phyloP scores from a whole-genome alignment of 78 protist species.

The Dictyostelium intermedium region DNA sequence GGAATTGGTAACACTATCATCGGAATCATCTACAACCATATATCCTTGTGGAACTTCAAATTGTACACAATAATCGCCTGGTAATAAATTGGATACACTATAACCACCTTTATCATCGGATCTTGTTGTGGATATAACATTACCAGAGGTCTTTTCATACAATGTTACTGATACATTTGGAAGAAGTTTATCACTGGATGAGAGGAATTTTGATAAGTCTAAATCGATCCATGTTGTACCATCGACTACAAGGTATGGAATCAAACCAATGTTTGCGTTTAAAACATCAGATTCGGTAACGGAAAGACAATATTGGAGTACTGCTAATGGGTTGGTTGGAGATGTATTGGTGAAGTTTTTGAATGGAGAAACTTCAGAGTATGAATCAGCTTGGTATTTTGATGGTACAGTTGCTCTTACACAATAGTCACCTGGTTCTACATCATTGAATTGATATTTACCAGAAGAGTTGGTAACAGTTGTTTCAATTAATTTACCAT shows the following conservation, averaged over 20 bases:
- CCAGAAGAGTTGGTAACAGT: constrained; percentile 7
- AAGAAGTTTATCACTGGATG: neutral
- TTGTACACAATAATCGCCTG: constrained; percentile 25
- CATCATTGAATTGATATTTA: neutral
- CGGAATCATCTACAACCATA: neutral
- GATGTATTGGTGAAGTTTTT: neutral
- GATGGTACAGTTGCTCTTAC: neutral
- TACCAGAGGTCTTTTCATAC: neutral
- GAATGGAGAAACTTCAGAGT: neutral
- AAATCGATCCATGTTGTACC: constrained; percentile 15
- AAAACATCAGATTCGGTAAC: neutral
- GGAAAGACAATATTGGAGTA: neutral
- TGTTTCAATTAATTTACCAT: neutral
- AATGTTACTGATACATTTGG: neutral
- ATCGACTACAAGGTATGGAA: neutral
- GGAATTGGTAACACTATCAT: neutral
- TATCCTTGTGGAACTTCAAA: neutral
- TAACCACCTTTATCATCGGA: constrained; percentile 3
- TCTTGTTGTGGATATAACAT: neutral
- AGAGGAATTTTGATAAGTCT: neutral
- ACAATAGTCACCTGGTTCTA: constrained; percentile 12
- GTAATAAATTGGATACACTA: neutral
- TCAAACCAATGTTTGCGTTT: neutral
- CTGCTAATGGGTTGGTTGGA: neutral
- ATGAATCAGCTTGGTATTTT: neutral